Percentiles rank a stretch among this genome's conserved stretches.
Evolutionary conservation across 2,329 filamentous ascomycete species (phyloP).

Genomic region (Blumeriella jaapii): DNA sequence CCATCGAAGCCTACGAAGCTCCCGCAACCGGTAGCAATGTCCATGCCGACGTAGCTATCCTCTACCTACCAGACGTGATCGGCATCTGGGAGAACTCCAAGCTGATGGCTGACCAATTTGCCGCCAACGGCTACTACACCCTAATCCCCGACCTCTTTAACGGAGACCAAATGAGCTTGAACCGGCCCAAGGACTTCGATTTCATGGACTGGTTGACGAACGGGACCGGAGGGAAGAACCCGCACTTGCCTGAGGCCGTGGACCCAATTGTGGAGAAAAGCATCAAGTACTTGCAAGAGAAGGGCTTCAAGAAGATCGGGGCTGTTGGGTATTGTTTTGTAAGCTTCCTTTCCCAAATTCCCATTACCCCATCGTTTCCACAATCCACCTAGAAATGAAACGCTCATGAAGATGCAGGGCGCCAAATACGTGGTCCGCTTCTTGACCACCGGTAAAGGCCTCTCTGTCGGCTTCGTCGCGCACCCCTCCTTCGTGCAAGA

Average conservation of each 20-base stretch:
- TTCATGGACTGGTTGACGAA: constrained; percentile 36
- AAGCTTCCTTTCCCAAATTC: neutral
- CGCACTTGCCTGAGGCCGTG: constrained; percentile 22
- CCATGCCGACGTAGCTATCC: constrained; percentile 25
- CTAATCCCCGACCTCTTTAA: constrained; percentile 62
- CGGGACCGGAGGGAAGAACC: constrained; percentile 24
- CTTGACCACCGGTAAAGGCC: constrained; percentile 41
- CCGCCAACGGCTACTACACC: constrained; percentile 43
- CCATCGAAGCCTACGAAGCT: constrained; percentile 26
- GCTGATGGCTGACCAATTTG: constrained; percentile 63
- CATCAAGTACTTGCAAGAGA: constrained; percentile 46
- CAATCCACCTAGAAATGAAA: neutral
- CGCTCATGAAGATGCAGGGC: constrained; percentile 30
- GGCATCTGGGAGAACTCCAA: constrained; percentile 41
- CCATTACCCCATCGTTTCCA: neutral
- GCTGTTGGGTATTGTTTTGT: constrained; percentile 61
- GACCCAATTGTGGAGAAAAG: constrained; percentile 34
- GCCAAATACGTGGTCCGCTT: constrained; percentile 65
- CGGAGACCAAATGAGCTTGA: constrained; percentile 47
- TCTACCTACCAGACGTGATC: constrained; percentile 26
- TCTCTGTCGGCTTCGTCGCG: constrained; percentile 61
- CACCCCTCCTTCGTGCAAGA: constrained; percentile 67
- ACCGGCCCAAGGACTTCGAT: constrained; percentile 35
- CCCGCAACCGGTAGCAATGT: constrained; percentile 19
- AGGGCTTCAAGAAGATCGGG: constrained; percentile 48